A percentile compares a stretch with the other conserved stretches of the same genome.
Evolutionary conservation across 192 early-diverging fungal genomes (phyloP).

Genomic region (Linnemannia hyalina): DNA sequence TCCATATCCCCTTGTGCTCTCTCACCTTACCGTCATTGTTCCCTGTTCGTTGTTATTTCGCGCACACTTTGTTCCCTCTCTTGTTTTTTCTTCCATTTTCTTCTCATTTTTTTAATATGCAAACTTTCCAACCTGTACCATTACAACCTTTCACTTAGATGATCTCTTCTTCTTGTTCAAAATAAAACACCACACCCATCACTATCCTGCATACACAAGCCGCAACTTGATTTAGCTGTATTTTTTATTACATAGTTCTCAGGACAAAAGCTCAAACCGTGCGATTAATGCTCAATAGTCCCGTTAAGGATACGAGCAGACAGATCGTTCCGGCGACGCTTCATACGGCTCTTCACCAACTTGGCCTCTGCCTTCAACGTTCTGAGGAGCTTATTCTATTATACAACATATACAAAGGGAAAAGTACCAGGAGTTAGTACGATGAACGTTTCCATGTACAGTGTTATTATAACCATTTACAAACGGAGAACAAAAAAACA

Average conservation of each 20-base stretch:
- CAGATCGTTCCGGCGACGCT: constrained; percentile 58
- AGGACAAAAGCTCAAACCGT: not conserved
- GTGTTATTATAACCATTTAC: too few species aligned
- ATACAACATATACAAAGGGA: not conserved
- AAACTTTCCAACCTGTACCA: constrained; percentile 25
- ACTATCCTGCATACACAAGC: not conserved
- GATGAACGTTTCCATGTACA: not conserved
- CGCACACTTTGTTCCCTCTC: not conserved
- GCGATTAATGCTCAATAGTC: constrained; percentile 53
- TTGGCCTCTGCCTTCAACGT: constrained; percentile 52
- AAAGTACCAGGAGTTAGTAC: not conserved
- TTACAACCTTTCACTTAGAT: constrained; percentile 6
- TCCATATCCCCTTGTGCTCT: constrained; percentile 1
- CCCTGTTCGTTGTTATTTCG: not conserved
- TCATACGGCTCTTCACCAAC: constrained; percentile 63
- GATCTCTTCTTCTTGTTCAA: not conserved
- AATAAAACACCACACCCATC: constrained; percentile 5
- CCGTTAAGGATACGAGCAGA: constrained; percentile 61
- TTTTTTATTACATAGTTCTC: not conserved
- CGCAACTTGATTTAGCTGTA: not conserved
- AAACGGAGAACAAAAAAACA: too few species aligned
- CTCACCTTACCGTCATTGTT: not conserved
- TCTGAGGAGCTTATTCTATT: constrained; percentile 46
- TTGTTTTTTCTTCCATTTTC: not conserved
- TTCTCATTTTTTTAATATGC: not conserved